Base-by-base conservation (phyloP, 176 grass and related monocot genomes). In the Triticum monococcum region DNA sequence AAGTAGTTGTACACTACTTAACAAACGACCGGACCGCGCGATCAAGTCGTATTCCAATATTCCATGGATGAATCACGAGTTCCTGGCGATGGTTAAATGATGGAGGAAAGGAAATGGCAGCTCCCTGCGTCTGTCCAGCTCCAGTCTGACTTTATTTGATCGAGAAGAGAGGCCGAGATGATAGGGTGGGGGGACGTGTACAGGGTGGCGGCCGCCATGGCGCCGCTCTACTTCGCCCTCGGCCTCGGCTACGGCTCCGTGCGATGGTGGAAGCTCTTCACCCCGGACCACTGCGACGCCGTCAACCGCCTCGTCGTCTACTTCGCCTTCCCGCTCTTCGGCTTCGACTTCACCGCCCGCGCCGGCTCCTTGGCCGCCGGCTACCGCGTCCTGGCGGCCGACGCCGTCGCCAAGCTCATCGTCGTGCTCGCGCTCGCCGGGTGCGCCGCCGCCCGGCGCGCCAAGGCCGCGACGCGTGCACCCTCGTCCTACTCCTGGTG, bases 281-380 rank as follows among this genome's bases (percentile, higher is more conserved):
- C 90, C 30, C 32, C 86, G 5, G 91, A 98, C 59, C 93, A 98
- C 87, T 91, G 93, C 88, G 89, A 87, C 32, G 91, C 88, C 38
- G 72, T 95, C 17, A 92, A 98, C 91, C 89, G 93, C 22, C 86
- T 95, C 18, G 93, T 92, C 5, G 28, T 84, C 63, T 95, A 85
- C 86, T 94, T 98, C 93, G 63, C 89, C 71, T 24, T 95, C n/a
- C 96, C 96, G 41, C 95, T 95, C 90, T 95, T 94, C 79, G 69
- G 86, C 86, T 98, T 95, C 62, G 91, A 93, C 71, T 95, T 98
- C 89, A 88, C 91, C 30, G 5, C 87, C 60, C 91, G 86, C 87
- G 83, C 83, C 73, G 79, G 95, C 81, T 88, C 93, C 23, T 91
- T 86, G 78, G 79, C 89, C 30, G 84, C 93, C 80, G 90, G 79